Evolutionary conservation across 2,329 filamentous ascomycete species (phyloP).

Genomic region (Aaosphaeria pasadenensis): DNA sequence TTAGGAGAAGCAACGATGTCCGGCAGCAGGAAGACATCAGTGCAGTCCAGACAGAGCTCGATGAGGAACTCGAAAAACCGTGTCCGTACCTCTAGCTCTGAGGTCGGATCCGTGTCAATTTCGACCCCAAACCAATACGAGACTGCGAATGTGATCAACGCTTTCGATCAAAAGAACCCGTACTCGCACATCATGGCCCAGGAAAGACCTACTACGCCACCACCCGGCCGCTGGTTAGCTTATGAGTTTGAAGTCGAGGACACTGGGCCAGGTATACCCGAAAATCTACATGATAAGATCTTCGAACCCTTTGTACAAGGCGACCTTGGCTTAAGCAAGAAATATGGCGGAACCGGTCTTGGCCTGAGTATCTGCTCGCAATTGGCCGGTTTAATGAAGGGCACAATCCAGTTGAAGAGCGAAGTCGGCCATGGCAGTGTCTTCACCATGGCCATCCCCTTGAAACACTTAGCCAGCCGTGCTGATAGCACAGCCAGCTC

Average conservation of each 20-base stretch:
- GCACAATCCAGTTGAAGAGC: conserved; percentile 69
- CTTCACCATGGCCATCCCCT: conserved; percentile 79
- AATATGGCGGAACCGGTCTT: conserved; percentile 83
- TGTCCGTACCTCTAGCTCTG: conserved; percentile 27
- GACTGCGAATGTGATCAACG: conserved; percentile 47
- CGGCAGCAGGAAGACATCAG: conserved; percentile 44
- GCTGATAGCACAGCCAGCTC: conserved; percentile 51
- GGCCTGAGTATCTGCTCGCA: conserved; percentile 89
- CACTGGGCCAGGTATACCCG: conserved; percentile 80
- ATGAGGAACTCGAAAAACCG: conserved; percentile 33
- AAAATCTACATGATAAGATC: conserved; percentile 73
- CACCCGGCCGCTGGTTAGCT: conserved; percentile 65
- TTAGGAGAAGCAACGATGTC: conserved; percentile 54
- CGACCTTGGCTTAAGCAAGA: conserved; percentile 84
- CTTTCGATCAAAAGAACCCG: conserved; percentile 36
- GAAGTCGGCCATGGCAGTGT: conserved; percentile 71
- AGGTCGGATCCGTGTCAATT: conserved; percentile 25
- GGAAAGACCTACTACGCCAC: conserved; percentile 36
- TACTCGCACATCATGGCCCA: conserved; percentile 34
- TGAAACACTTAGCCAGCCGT: conserved; percentile 71
- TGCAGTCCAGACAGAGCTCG: conserved; percentile 42
- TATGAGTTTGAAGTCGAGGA: conserved; percentile 91
- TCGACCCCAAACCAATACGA: conserved; percentile 25
- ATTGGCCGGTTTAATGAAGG: conserved; percentile 78
- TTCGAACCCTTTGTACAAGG: conserved; percentile 95